Base-by-base conservation (phyloP, 1,284 basidiomycete species). In the Moesziomyces antarcticus region DNA sequence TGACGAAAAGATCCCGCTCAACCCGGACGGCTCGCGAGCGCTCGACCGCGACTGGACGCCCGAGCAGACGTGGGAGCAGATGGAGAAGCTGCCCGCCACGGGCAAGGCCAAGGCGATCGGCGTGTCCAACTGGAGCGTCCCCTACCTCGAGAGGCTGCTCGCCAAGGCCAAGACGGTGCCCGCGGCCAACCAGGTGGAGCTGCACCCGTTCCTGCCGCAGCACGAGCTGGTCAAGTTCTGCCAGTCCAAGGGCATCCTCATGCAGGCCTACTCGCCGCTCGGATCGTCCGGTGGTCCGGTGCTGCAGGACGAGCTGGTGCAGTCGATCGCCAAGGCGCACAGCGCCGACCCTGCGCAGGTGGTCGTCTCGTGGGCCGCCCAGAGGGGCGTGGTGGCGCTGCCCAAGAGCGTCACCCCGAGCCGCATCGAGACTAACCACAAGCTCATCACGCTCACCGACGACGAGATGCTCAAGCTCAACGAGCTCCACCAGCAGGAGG, bases 51-150 rank as follows among this genome's bases (percentile, higher is more conserved):
- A 87, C 46, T 91, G 91, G 89, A 87, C 89, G 44, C 82, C 92
- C 68, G 85, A 85, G 56, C 87, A 92, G 60, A 93, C 93, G 6
- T 94, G 93, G 93, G 88, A 87, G 72, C 89, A 91, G 82, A 91
- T 94, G 89, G 93, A 94, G 84, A 88, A 86, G 14, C 70, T 93
- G 44, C 84, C 89, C 66, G 88, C 88, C 81, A 90, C 91, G 35
- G 80, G 79, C 42, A 92, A 93, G 85, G 87, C 91, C 50, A 89
- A 88, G 84, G 92, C 93, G 51, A 94, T 94, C 70, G 93, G 93
- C 86, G 80, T 84, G 3, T 77, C 80, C 44, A 73, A 83, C 60
- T 77, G 55, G 74, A 80, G 73, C 49, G 65, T 69, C 27, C 53
- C 70, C 30, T 68, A 66, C 46, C 59, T 82, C 27, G 76, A 82